Base-by-base conservation (phyloP, 306 rosid genomes). In the Cicer judaicum region DNA sequence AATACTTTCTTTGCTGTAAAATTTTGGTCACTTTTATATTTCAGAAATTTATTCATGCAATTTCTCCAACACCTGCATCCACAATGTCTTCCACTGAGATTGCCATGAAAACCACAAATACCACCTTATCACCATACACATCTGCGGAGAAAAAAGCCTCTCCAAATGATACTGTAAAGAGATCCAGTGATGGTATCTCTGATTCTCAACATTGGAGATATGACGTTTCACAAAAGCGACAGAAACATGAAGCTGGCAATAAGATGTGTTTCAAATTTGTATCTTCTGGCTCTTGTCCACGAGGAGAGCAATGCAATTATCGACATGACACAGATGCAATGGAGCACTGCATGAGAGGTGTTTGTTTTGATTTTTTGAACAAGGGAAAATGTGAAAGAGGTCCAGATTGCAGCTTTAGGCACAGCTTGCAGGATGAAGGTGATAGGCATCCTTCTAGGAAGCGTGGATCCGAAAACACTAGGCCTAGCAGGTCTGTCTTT, bases 201-300 rank as follows among this genome's bases (percentile, higher is more conserved):
- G 97, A 94, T 80, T 78, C 93, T 63, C 99, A 94, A 62, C 88
- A 86, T 84, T 94, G 99, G 99, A 94, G 99, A 81, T 94, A 90
- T 70, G 99, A 92, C 78, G 96, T 90, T 80, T 76, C 96, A 24
- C 89, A 84, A 64, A 94, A 94, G 86, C 87, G 95, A 59, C 97
- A 78, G 82, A 92, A 84, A 80, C 80, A 83, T 73, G 97, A 86
- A 67, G 78, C 85, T 78, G 88, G 85, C 64, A 86, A 91, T 64
- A 87, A 75, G 84, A 39, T 90, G 73, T 94, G 99, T 83, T 94
- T 92, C 81, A 94, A 94, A 82, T 94, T 86, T 77, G 85, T 87
- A 34, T 90, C 96, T 43, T 86, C 99, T 72, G 99, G 86, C 34
- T 85, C 92, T 86, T 94, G 99, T 86, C 91, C 89, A 66, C 89